Evolutionary conservation across 1,284 basidiomycete genomes (phyloP).

Genomic region (Melampsora americana): DNA sequence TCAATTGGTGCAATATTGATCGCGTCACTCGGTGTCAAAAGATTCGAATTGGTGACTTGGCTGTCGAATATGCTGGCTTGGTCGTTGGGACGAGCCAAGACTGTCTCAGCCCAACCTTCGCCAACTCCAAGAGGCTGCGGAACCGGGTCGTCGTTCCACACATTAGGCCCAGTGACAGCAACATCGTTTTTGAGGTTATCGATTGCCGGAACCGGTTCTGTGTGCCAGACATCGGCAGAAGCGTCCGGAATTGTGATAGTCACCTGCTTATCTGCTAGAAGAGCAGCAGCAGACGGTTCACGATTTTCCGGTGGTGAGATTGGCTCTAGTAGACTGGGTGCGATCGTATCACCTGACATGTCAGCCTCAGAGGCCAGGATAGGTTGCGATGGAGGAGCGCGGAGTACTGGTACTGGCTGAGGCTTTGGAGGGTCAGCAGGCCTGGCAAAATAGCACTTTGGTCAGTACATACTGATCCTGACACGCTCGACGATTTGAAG

Average conservation of each 20-base stretch:
- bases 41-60: conserved; percentile 22
- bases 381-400: neutral
- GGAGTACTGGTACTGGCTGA: neutral
- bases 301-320: neutral
- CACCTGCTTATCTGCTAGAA: conserved; percentile 12
- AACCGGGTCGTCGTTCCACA: conserved; percentile 44
- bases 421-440: conserved; percentile 36
- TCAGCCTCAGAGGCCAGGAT: conserved; percentile 1
- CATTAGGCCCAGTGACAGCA: conserved; percentile 33
- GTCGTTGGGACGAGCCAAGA: conserved; percentile 33
- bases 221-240: conserved; percentile 38
- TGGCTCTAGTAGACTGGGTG: neutral
- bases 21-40: conserved; percentile 29
- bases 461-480: neutral
- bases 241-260: conserved; percentile 32
- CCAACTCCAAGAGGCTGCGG: conserved; percentile 37
- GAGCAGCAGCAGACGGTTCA: conserved; percentile 3
- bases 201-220: conserved; percentile 35
- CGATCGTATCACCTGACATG: neutral
- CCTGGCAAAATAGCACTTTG: neutral
- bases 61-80: conserved; percentile 42
- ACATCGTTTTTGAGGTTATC: conserved; percentile 28
- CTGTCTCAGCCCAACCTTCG: conserved; percentile 40
- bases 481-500: neutral
- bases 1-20: conserved; percentile 38